phyloP scores from a whole-genome alignment of 306 rosid species.

The Cicer arietinum region DNA sequence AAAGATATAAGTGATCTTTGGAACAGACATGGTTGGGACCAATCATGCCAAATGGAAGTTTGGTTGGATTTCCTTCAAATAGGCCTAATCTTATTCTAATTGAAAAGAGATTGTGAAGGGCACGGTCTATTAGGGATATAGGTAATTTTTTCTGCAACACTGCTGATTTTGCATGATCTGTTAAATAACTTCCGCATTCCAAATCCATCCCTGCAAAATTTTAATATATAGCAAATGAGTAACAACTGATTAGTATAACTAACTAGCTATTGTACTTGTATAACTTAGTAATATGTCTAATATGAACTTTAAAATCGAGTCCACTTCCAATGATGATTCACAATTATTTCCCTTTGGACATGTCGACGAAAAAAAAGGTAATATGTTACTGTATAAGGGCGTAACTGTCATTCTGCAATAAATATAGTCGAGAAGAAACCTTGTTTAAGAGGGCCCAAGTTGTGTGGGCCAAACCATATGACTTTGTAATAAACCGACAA shows the following conservation, averaged over 20 bases:
- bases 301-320: too few relatives aligned
- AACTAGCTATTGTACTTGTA: too few relatives aligned
- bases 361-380: neutral
- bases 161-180: slow-evolving; percentile 65
- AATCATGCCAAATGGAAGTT: slow-evolving; percentile 62
- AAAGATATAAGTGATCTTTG: slow-evolving; percentile 63
- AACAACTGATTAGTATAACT: too few relatives aligned
- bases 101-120: slow-evolving; percentile 78
- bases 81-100: slow-evolving; percentile 85
- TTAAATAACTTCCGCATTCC: slow-evolving; percentile 75
- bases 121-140: slow-evolving; percentile 65
- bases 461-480: slow-evolving; percentile 31
- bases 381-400: neutral
- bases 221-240: too few relatives aligned
- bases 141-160: slow-evolving; percentile 60
- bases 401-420: neutral
- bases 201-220: slow-evolving; percentile 80
- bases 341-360: neutral
- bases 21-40: slow-evolving; percentile 76
- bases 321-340: too few relatives aligned
- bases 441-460: neutral
- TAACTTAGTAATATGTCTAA: too few relatives aligned
- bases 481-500: slow-evolving; percentile 35
- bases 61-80: slow-evolving; percentile 73
- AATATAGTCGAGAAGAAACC: neutral